Conservation (phyloP, 345 rosid genomes). For the Salix brachista region DNA sequence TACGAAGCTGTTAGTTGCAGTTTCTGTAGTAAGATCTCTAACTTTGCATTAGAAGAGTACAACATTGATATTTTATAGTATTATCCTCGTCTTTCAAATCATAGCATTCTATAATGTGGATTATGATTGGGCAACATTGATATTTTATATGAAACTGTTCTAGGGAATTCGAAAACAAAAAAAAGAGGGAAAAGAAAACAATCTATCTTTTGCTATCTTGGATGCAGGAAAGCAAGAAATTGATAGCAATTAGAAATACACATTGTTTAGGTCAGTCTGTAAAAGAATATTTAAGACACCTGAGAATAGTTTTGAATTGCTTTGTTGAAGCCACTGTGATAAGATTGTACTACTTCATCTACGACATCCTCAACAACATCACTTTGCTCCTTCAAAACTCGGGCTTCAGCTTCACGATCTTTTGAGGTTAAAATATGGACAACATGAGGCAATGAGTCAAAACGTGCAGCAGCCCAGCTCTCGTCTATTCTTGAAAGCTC, state of each 20-base stretch:
- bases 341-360: slow-evolving; percentile 98
- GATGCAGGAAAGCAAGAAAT: not conserved
- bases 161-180: not conserved
- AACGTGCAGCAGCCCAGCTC: slow-evolving; percentile 90
- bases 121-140: not conserved
- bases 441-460: slow-evolving; percentile 96
- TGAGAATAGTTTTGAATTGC: slow-evolving; percentile 99
- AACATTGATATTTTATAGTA: not conserved
- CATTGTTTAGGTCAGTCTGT: not conserved
- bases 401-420: slow-evolving; percentile 85
- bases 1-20: not conserved
- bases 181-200: not conserved
- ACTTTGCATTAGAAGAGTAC: not conserved
- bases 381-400: slow-evolving; percentile 73
- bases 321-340: slow-evolving; percentile 94
- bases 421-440: slow-evolving; percentile 91
- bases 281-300: slow-evolving; percentile 39
- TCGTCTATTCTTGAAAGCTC: slow-evolving; percentile 78
- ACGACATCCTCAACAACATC: slow-evolving; percentile 97
- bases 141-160: not conserved
- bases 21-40: not conserved
- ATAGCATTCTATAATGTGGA: not conserved
- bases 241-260: not conserved
- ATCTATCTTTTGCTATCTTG: not conserved
- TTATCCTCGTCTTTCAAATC: not conserved